Conservation (phyloP, 352 stramenopile species). For the Pythium aristosporum region DNA sequence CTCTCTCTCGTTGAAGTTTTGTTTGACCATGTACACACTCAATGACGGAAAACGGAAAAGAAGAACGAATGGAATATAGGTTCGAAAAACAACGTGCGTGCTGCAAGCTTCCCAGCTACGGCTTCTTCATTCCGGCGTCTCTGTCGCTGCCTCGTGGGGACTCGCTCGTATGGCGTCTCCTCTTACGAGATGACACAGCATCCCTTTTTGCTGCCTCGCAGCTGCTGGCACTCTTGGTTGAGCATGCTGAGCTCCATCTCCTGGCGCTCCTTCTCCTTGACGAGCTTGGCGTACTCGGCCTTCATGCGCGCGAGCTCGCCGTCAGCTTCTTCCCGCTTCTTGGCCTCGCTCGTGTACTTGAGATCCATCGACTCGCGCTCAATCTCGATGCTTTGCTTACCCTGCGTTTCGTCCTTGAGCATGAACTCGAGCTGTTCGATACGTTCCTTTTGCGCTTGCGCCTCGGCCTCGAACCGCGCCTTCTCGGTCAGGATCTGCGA, state of each 20-base stretch:
- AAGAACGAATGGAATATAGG: slow-evolving; percentile 11
- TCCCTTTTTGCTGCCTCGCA: slow-evolving; percentile 50
- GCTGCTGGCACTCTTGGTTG: slow-evolving; percentile 74
- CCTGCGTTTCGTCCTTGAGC: slow-evolving; percentile 58
- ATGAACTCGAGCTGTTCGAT: slow-evolving; percentile 68
- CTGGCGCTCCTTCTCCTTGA: slow-evolving; percentile 80
- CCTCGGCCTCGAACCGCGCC: slow-evolving; percentile 60
- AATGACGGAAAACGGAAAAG: slow-evolving; percentile 4
- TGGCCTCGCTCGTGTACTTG: slow-evolving; percentile 57
- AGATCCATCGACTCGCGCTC: slow-evolving; percentile 72
- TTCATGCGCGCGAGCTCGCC: slow-evolving; percentile 65
- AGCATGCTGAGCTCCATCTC: slow-evolving; percentile 79
- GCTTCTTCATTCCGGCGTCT: too few species aligned
- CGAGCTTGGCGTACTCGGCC: slow-evolving; percentile 62
- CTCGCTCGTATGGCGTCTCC: background rate
- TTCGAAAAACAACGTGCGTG: background rate
- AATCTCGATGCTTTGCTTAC: slow-evolving; percentile 74
- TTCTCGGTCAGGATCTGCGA: slow-evolving; percentile 80
- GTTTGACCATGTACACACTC: slow-evolving; percentile 6
- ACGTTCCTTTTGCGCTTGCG: slow-evolving; percentile 63
- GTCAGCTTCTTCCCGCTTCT: slow-evolving; percentile 57
- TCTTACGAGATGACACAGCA: slow-evolving; percentile 73
- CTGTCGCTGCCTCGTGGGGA: background rate
- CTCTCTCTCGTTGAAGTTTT: slow-evolving; percentile 2
- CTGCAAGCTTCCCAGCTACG: too few species aligned